A percentile compares a stretch with the other conserved stretches of the same genome.
Evolutionary conservation across 768 basidiomycete genomes (phyloP).

Genomic region (Lentinula raphanica): DNA sequence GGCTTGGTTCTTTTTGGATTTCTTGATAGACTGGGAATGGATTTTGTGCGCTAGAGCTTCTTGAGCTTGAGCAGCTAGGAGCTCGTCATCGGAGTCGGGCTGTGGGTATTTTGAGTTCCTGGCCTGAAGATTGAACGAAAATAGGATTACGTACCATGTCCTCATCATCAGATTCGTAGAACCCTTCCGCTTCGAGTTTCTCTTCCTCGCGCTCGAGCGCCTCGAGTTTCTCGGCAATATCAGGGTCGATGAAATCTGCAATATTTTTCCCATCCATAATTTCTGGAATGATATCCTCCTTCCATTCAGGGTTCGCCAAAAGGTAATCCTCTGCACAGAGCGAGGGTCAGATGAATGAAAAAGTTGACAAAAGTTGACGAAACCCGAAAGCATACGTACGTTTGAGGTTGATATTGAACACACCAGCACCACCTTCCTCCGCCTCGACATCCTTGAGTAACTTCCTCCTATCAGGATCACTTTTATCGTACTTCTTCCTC

Average conservation of each 20-base stretch:
- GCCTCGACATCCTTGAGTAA: constrained; percentile 80
- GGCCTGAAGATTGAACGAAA: neutral
- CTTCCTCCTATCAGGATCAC: constrained; percentile 67
- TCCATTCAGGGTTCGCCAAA: constrained; percentile 89
- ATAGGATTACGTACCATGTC: constrained; percentile 57
- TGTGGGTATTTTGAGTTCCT: constrained; percentile 16
- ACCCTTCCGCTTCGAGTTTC: constrained; percentile 87
- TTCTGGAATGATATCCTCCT: constrained; percentile 95
- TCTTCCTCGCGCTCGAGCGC: constrained; percentile 97
- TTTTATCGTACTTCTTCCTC: constrained; percentile 80
- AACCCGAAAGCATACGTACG: constrained; percentile 66
- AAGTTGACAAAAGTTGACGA: neutral
- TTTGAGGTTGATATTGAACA: constrained; percentile 86
- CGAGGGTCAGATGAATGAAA: neutral
- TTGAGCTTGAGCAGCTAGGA: constrained; percentile 63
- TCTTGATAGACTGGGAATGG: constrained; percentile 72
- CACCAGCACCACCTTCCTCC: constrained; percentile 85
- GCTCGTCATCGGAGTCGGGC: constrained; percentile 73
- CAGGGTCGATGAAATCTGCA: constrained; percentile 97
- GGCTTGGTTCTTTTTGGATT: constrained; percentile 82
- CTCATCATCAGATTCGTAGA: constrained; percentile 79
- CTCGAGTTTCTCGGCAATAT: constrained; percentile 94
- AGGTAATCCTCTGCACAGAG: constrained; percentile 70
- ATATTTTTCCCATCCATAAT: constrained; percentile 98
- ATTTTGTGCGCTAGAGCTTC: constrained; percentile 61